Evolutionary conservation across 768 basidiomycete genomes (phyloP), one percentile per base, ranked within the genome.

Genomic region (Cystobasidiopsis lactophilus): DNA sequence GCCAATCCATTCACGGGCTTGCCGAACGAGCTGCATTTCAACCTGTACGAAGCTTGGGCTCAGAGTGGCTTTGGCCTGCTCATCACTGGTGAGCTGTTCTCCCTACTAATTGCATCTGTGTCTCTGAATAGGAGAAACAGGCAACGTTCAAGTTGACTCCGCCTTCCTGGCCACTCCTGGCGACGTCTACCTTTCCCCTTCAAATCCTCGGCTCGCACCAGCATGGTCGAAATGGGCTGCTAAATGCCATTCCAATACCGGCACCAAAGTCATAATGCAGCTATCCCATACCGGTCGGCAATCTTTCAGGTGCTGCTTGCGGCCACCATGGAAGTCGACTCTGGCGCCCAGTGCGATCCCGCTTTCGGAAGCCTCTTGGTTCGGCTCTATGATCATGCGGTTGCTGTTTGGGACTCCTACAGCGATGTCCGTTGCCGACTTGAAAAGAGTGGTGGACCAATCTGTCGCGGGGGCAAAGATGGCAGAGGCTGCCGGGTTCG

Each of bases 41-140:
- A 66, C 0, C 70, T 93, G 27, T 93, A 95, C 63, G 65, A 73
- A 0, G 68, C 70, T 59, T 95, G 88, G 86, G 75, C 77, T 1
- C 64, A 69, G 50, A 74, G 79, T 11, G 72, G 73, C 44, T 95
- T 84, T 84, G 89, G 85, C 0, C 83, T 93, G 73, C 68, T 91
- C 43, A 64, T 89, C 27, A 85, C 88, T 0, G 89, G 89, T 69
- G 13, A 52, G 63, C 18, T 2, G 10, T 24, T 39, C 37, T 7
- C 33, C n/a, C 52, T 38, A 30, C 48, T 40, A 14, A 23, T 19
- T 16, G 2, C 7, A 7, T 1, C 7, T 11, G n/a, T 1, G 4
- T 18, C 7, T 44, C 29, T 3, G 27, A 11, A 10, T 14, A 23
- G 18, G 13, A 0, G 2, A 5, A 19, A 19, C 43, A 65, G 64